Evolutionary conservation across 2,329 filamentous ascomycete species (phyloP), one percentile per base, ranked within the genome.

Genomic region (Ceratocystis variospora): DNA sequence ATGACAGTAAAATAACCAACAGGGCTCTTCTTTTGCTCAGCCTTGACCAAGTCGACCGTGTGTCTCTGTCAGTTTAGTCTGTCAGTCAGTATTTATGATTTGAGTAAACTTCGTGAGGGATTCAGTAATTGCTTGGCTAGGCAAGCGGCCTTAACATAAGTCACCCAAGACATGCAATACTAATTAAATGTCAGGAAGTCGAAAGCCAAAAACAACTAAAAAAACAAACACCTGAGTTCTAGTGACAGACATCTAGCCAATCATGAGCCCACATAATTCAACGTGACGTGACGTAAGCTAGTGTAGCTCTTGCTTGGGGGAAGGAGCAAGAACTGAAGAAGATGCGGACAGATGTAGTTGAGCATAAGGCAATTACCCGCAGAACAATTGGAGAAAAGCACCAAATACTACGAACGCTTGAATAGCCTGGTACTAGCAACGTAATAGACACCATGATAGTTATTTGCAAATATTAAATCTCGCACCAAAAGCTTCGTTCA

Each of bases 231-330:
- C 25, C n/a, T 5, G 48, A 53, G 10, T 41, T 19, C 48, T 25
- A 6, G 12, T 53, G 22, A 5, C 25, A 19, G 48, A 28, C 5
- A 15, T 53, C 3, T 25, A 46, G 45, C 61, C 61, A 63, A 63
- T 63, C 61, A 63, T 19, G 33, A 45, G 12, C 61, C 22, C 19
- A 28, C 61, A 25, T 45, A 50, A 48, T 48, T 33, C 44, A 63
- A 63, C 61, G 41, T 63, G 61, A 37, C 17, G 37, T 44, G 41
- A 37, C 55, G 7, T 59, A 15, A 59, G 15, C 55, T 31, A 15
- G 6, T 3, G 8, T 53, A 41, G 22, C 48, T 19, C 17, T 50
- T 41, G 10, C 37, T 33, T 41, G 37, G 12, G 19, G 48, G 48
- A 53, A 53, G 48, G 48, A 53, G 25, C 48, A 28, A 53, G 48